Conservation (phyloP, 371 early-diverging fungal genomes). For the Mortierella sp. region DNA sequence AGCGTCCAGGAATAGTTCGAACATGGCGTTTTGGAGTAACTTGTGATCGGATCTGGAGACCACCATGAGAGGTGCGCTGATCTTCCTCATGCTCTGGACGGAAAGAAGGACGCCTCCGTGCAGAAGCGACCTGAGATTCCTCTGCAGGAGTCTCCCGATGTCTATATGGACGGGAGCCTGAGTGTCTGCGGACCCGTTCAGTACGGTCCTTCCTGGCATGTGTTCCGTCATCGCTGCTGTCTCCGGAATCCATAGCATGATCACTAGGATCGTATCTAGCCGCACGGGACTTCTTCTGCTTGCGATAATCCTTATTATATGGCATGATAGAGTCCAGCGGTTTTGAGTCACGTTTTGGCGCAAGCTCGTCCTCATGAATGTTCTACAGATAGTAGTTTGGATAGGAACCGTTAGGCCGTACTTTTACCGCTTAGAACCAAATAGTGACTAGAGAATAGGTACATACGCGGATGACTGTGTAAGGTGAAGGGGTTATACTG, state of each 20-base stretch:
- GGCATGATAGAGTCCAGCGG: slow-evolving; percentile 14
- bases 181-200: not conserved
- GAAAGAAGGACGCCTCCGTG: not conserved
- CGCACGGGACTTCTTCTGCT: not conserved
- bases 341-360: slow-evolving; percentile 2
- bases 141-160: slow-evolving; percentile 2
- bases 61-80: slow-evolving; percentile 11
- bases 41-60: slow-evolving; percentile 13
- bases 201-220: slow-evolving; percentile 1
- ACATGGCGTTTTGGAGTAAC: slow-evolving; percentile 19
- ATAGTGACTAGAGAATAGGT: no score
- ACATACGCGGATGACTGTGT: no score
- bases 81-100: slow-evolving; percentile 16
- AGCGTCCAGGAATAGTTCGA: slow-evolving; percentile 39
- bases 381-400: not conserved
- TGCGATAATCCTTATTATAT: slow-evolving; percentile 12
- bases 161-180: not conserved
- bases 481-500: no score
- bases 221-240: slow-evolving; percentile 24
- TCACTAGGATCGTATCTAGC: not conserved
- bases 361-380: slow-evolving; percentile 2
- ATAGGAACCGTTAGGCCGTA: no score
- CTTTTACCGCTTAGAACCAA: no score
- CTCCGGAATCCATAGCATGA: slow-evolving; percentile 17
- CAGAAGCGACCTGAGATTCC: not conserved